Base-by-base conservation (phyloP, 345 rosid genomes). In the Populus tremula region DNA sequence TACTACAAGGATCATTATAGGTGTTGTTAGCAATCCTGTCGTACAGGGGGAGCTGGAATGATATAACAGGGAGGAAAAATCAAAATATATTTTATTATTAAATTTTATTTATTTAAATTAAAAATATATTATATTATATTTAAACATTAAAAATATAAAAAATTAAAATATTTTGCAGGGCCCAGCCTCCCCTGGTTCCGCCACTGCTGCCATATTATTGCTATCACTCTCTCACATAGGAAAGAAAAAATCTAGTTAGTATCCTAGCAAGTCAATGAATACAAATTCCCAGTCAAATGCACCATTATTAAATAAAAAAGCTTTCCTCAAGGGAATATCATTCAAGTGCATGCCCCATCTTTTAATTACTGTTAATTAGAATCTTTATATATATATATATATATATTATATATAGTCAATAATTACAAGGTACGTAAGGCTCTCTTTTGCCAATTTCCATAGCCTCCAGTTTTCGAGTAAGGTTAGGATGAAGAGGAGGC, bases 211-310 rank as follows among this genome's bases (percentile, higher is more conserved):
- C 62, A 54, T 54, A 1, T 21, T 9, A 54, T 8, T 21, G 62
- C 25, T 54, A 2, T 54, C 62, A 2, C 25, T 21, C 25, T 54
- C 35, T 33, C 35, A 33, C 5, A 33, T 4, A 6, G 23, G 61
- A 54, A 9, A 54, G 0, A 8, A n/a, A 54, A 21, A 8, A 54
- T 54, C 25, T 21, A 21, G 62, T 20, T 20, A 2, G 11, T 2
- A 54, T 21, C 62, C 1, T 54, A 18, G 25, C 0, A 43, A 62
- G 82, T 79, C 79, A 76, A 75, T 70, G 23, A 49, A 61, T 70
- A 59, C 45, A 50, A 50, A 80, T 61, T 76, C 38, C 69, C 80
- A 72, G 84, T 84, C 84, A 84, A 79, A 74, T 65, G 76, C n/a
- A 65, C 20, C 61, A 50, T 12, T 45, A 43, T 21, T 13, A n/a